Base-by-base conservation (phyloP, 139 green algal genomes). In the Eudorina sp. region DNA sequence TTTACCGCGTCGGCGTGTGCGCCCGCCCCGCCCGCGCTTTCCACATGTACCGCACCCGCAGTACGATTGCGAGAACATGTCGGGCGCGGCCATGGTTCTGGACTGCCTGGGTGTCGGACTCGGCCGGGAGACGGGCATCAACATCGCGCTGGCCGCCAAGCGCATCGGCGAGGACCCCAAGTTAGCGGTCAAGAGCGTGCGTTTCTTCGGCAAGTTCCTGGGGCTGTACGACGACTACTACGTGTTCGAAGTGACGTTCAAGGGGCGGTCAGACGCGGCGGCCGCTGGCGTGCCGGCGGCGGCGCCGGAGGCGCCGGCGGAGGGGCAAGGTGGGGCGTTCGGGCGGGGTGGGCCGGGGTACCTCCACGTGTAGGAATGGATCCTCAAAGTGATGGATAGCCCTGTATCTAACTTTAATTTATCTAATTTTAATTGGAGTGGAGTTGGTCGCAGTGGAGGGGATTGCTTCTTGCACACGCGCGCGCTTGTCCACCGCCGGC, bases 131-230 rank as follows among this genome's bases (percentile, higher is more conserved):
- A 94, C 96, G 82, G 95, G 95, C 91, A 94, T 96, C 88, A 88
- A 92, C 53, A 82, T 96, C 2, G 93, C 94, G 68, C 84, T 98
- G 75, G 94, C 94, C 19, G 83, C 92, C 43, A 97, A 97, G 91
- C 92, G 92, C 90, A 91, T 98, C 29, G 96, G 95, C 3, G 94
- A 97, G 82, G 93, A 97, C 84, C 92, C 94, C 7, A 91, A 90
- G 62, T 64, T 87, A n/a, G 81, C 40, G 9, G 45, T 78, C 43
- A 78, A 66, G n/a, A 53, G 5, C 27, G 68, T 97, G 29, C 89
- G 93, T 45, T 96, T 97, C 90, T 96, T 97, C 72, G 94, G 96
- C 77, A 98, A 98, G 93, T 95, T 98, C 87, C 92, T 97, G 51
- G 96, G 95, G 18, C 91, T 94, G 11, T 88, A 95, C 69, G 90